Conservation (phyloP, 441 rosid genomes). For the Adansonia rubrostipa region DNA sequence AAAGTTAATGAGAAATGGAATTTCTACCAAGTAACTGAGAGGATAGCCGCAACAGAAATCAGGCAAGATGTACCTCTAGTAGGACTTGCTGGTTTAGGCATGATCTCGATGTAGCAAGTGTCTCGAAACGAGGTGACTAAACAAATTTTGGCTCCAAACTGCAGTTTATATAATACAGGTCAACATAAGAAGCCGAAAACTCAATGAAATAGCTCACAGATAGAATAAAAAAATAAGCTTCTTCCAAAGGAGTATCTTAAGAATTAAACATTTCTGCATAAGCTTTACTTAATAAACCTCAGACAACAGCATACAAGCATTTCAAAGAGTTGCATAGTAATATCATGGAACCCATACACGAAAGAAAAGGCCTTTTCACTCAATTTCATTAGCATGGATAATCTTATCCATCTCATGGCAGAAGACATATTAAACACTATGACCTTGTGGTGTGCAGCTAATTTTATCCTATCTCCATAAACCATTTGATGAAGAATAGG, state of each 20-base stretch:
- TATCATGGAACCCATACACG: background rate
- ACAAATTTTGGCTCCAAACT: constrained; percentile 87
- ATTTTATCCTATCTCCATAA: background rate
- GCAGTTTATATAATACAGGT: constrained; percentile 42
- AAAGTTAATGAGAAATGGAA: background rate
- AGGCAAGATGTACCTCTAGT: constrained; percentile 54
- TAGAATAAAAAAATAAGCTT: background rate
- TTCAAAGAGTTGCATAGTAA: background rate
- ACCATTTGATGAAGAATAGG: background rate
- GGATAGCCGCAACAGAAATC: background rate
- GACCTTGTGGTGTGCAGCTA: background rate
- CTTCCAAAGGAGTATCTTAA: background rate
- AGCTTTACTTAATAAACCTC: background rate
- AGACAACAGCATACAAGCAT: no score
- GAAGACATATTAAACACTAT: background rate
- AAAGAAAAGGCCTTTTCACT: constrained; percentile 6
- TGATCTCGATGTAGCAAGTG: constrained; percentile 81
- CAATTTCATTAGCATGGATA: background rate
- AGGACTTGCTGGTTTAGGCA: constrained; percentile 72
- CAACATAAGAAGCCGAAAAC: constrained; percentile 27
- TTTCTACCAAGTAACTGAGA: background rate
- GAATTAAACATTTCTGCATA: background rate
- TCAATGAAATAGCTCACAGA: background rate
- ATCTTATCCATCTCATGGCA: background rate
- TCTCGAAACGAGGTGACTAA: constrained; percentile 90